Conservation (phyloP, 208 protist genomes). For the Novymonas esmeraldas region DNA sequence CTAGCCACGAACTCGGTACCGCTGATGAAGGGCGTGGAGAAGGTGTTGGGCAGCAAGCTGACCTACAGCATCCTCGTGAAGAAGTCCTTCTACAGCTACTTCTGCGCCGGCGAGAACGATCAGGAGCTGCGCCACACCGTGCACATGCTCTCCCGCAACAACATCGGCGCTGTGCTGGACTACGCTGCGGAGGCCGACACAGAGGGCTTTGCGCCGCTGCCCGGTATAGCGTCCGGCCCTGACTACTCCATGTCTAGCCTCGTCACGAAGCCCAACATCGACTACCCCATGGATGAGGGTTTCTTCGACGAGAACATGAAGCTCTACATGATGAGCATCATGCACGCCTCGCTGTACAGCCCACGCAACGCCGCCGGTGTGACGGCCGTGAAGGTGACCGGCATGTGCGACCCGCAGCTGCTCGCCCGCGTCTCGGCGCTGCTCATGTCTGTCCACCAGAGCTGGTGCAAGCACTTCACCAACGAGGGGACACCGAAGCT, state of each 20-base stretch:
- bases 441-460: constrained; percentile 86
- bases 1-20: constrained; percentile 78
- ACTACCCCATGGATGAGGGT: constrained; percentile 65
- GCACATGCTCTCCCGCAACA: constrained; percentile 54
- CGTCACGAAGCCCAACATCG: constrained; percentile 64
- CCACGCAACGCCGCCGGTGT: constrained; percentile 65
- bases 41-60: constrained; percentile 68
- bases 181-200: constrained; percentile 94
- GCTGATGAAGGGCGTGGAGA: constrained; percentile 73
- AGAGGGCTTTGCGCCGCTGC: constrained; percentile 66
- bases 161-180: constrained; percentile 94
- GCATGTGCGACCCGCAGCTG: constrained; percentile 91
- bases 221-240: constrained; percentile 50
- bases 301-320: constrained; percentile 93
- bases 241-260: constrained; percentile 74
- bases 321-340: constrained; percentile 91
- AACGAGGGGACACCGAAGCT: constrained; percentile 60
- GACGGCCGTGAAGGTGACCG: constrained; percentile 92
- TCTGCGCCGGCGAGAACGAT: constrained; percentile 94
- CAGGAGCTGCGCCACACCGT: constrained; percentile 85
- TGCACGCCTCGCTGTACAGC: constrained; percentile 79
- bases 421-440: constrained; percentile 89
- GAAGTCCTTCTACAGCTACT: constrained; percentile 93
- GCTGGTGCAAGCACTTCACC: constrained; percentile 83
- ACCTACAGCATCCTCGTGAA: constrained; percentile 86